phyloP scores from a whole-genome alignment of 108 stramenopile genomes.

The Poteriospumella lacustris region DNA sequence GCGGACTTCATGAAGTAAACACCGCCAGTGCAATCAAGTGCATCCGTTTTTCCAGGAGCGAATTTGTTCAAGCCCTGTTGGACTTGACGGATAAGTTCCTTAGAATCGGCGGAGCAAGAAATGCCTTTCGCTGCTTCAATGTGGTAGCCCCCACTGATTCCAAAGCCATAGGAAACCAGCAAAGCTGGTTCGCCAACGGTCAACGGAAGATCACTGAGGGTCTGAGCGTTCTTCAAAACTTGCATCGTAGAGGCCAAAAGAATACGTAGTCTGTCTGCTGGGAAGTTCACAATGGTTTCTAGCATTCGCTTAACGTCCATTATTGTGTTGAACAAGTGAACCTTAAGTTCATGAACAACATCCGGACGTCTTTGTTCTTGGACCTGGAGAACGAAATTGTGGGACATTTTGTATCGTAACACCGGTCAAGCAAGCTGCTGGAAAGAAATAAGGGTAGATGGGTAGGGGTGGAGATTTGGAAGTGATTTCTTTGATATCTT shows the following conservation, averaged over 20 bases:
- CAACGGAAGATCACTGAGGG: neutral
- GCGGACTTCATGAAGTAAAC: slow-evolving; percentile 88
- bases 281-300: neutral
- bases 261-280: neutral
- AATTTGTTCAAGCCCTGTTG: neutral
- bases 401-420: neutral
- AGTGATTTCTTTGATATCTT: too few relatives aligned
- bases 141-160: neutral
- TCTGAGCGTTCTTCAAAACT: neutral
- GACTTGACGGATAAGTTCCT: neutral
- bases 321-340: neutral
- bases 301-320: neutral
- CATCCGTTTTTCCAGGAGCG: slow-evolving; percentile 3
- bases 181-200: neutral
- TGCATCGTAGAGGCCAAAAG: neutral
- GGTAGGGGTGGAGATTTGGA: too few relatives aligned
- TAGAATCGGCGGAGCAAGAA: neutral
- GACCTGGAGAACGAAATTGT: neutral
- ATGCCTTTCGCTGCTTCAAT: neutral
- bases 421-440: neutral
- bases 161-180: neutral
- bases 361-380: slow-evolving; percentile 5
- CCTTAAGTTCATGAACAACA: neutral
- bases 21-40: slow-evolving; percentile 83
- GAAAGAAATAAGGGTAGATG: too few relatives aligned